phyloP scores from a whole-genome alignment of 177 flowering plant species.

The Telopea speciosissima region DNA sequence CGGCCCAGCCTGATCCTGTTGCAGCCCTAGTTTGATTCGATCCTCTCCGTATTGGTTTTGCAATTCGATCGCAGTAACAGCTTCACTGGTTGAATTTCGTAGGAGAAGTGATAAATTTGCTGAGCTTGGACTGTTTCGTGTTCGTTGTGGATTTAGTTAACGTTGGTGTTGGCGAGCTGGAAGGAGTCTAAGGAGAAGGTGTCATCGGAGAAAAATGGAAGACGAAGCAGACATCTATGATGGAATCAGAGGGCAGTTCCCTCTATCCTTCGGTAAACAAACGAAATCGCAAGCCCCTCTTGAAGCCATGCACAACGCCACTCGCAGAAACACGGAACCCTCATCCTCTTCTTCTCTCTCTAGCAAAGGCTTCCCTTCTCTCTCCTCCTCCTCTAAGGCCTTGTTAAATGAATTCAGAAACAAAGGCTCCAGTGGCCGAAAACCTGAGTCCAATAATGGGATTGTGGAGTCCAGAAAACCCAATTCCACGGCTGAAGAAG shows the following conservation, averaged over 20 bases:
- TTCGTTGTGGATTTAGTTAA: too few relatives aligned
- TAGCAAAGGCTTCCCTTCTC: slow-evolving; percentile 28
- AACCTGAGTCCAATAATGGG: not conserved
- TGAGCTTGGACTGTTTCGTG: too few relatives aligned
- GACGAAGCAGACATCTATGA: slow-evolving; percentile 75
- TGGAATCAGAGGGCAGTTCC: slow-evolving; percentile 77
- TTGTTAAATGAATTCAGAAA: slow-evolving; percentile 43
- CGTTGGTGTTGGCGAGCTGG: too few relatives aligned
- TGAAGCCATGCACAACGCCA: slow-evolving; percentile 70
- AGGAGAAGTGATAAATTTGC: too few relatives aligned
- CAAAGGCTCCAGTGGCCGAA: slow-evolving; percentile 2
- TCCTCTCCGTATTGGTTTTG: too few relatives aligned
- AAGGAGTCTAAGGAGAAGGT: too few relatives aligned
- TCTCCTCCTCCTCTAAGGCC: slow-evolving; percentile 47
- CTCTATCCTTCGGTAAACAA: slow-evolving; percentile 80
- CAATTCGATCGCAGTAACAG: too few relatives aligned
- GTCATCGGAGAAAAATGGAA: slow-evolving; percentile 10
- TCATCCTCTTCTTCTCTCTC: slow-evolving; percentile 5
- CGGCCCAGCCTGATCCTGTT: too few relatives aligned
- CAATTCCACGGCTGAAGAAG: not conserved
- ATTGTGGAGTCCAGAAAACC: slow-evolving; percentile 1
- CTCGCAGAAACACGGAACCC: slow-evolving; percentile 42
- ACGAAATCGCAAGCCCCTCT: slow-evolving; percentile 59
- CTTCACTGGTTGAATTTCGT: not conserved
- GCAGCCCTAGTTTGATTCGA: too few relatives aligned